These are phyloP conservation scores for Eucalyptus erythrocorys DNA, from an alignment of 345 rosid genomes.

Conservation along the genomic window DNA sequence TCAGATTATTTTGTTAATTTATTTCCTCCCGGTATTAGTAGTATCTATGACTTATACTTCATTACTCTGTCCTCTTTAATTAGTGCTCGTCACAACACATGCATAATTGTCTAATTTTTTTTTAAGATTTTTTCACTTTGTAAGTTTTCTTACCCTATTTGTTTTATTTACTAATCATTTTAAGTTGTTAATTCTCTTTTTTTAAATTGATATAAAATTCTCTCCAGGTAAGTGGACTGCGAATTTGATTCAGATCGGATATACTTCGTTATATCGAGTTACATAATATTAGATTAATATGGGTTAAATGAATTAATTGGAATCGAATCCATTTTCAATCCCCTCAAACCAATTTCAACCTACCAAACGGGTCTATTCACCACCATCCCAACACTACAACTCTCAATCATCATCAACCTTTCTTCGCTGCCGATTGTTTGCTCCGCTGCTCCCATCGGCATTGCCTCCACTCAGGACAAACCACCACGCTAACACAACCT, in stretches of 20 bases:
- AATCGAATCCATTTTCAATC: no score
- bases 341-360: neutral
- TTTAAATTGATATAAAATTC: neutral
- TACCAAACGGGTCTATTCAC: neutral
- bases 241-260: neutral
- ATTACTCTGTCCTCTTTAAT: neutral
- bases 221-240: fast-evolving
- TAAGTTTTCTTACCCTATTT: neutral
- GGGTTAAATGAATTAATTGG: neutral
- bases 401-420: neutral
- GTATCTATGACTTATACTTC: neutral
- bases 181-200: neutral
- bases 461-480: neutral
- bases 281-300: neutral
- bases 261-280: neutral
- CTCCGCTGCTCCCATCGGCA: neutral
- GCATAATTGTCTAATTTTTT: neutral
- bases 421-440: neutral
- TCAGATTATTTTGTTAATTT: neutral
- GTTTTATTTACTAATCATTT: neutral
- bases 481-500: neutral
- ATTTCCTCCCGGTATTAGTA: neutral
- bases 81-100: neutral
- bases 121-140: neutral
- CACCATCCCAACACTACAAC: neutral